Evolutionary conservation across 305 asterid genomes (phyloP).

Genomic region (Petunia hybrid): DNA sequence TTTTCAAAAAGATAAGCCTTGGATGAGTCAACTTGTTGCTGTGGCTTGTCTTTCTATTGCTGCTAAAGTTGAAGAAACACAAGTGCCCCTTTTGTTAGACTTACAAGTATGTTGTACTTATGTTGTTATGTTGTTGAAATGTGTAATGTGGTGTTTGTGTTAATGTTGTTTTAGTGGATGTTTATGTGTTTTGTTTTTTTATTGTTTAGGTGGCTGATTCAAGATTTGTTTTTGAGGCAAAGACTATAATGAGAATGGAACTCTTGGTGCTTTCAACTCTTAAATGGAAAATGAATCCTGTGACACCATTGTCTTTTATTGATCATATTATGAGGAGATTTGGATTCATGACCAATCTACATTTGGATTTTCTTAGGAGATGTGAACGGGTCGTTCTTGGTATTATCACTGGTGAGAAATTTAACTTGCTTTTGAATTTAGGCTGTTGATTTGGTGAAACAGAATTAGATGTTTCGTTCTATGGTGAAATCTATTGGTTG

Average conservation of each 20-base stretch:
- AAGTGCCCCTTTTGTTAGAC: slow-evolving; percentile 79
- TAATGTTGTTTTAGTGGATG: slow-evolving; percentile 34
- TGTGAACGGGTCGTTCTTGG: slow-evolving; percentile 71
- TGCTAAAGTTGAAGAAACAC: slow-evolving; percentile 92
- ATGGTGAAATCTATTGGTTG: not conserved
- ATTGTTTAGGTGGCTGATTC: slow-evolving; percentile 68
- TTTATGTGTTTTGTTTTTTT: slow-evolving; percentile 29
- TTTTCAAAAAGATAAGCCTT: slow-evolving; percentile 84
- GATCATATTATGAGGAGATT: slow-evolving; percentile 87
- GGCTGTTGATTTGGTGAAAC: not conserved
- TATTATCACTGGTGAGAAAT: slow-evolving; percentile 63
- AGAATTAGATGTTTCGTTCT: slow-evolving; percentile 11
- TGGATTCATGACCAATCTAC: slow-evolving; percentile 53
- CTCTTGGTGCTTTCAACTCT: slow-evolving; percentile 77
- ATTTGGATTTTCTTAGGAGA: slow-evolving; percentile 63
- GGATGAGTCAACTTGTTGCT: slow-evolving; percentile 92
- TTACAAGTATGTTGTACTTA: slow-evolving; percentile 63
- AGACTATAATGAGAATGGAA: slow-evolving; percentile 94
- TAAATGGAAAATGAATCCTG: slow-evolving; percentile 84
- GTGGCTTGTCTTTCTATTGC: slow-evolving; percentile 96
- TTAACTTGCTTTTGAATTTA: not conserved
- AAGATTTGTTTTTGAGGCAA: slow-evolving; percentile 79
- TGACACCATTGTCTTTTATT: slow-evolving; percentile 76
- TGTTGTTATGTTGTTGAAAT: not conserved
- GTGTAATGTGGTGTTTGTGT: slow-evolving; percentile 47